A percentile compares a stretch with the other conserved stretches of the same genome.
Evolutionary conservation across 768 basidiomycete genomes (phyloP).

Genomic region (Auricularia cornea): DNA sequence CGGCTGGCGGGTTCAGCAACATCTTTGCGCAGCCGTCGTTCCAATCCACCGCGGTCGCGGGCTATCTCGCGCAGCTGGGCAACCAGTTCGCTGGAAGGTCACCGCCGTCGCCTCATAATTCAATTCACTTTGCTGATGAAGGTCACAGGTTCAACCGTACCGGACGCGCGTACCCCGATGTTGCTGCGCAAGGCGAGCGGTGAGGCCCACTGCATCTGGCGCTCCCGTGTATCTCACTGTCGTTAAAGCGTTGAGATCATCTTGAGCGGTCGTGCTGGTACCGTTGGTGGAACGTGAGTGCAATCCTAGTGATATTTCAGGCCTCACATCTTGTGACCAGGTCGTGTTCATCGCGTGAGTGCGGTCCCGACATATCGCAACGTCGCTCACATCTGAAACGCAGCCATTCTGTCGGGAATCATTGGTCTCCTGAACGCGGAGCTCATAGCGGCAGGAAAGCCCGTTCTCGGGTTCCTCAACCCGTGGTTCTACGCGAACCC

Average conservation of each 20-base stretch:
- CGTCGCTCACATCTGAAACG: constrained; percentile 29
- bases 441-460: constrained; percentile 8
- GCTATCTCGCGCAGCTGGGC: constrained; percentile 33
- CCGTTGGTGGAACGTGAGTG: constrained; percentile 40
- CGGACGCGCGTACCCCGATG: constrained; percentile 29
- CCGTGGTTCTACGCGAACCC: constrained; percentile 25
- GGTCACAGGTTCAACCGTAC: constrained; percentile 11
- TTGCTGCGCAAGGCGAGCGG: constrained; percentile 37
- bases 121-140: too few relatives aligned
- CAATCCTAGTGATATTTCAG: background rate
- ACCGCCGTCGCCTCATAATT: constrained; percentile 15
- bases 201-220: background rate
- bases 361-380: constrained; percentile 13
- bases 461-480: constrained; percentile 12
- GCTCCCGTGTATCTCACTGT: background rate
- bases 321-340: background rate
- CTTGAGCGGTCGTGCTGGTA: constrained; percentile 32
- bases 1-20: constrained; percentile 61
- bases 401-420: constrained; percentile 13
- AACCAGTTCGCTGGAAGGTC: constrained; percentile 43
- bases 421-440: constrained; percentile 11
- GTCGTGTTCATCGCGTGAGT: background rate
- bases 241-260: constrained; percentile 44
- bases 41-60: constrained; percentile 21
- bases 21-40: constrained; percentile 25